phyloP scores from a whole-genome alignment of 148 eudicot species.

The Chenopodium formosanum region DNA sequence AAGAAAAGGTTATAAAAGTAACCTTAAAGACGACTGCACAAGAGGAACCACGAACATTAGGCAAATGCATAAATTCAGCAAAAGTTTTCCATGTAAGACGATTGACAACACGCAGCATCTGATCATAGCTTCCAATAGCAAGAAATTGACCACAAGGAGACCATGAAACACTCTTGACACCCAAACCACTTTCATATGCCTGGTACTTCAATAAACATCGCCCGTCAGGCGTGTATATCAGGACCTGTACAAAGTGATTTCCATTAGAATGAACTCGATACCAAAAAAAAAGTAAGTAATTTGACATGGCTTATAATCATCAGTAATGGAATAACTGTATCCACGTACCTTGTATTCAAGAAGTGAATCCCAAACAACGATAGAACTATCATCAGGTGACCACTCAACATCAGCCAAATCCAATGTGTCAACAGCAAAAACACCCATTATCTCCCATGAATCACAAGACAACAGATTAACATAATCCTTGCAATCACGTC shows the following conservation, averaged over 20 bases:
- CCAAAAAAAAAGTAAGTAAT: not conserved
- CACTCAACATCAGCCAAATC: slow-evolving; percentile 91
- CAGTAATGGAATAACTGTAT: not conserved
- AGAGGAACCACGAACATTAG: slow-evolving; percentile 85
- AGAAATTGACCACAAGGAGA: slow-evolving; percentile 95
- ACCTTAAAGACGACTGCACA: slow-evolving; percentile 92
- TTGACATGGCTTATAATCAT: not conserved
- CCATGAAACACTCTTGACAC: slow-evolving; percentile 94
- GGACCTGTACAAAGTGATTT: slow-evolving; percentile 47
- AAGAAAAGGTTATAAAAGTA: slow-evolving; percentile 6
- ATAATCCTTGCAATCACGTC: slow-evolving; percentile 97
- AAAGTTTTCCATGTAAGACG: slow-evolving; percentile 95
- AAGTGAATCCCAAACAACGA: slow-evolving; percentile 95
- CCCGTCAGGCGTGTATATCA: slow-evolving; percentile 92
- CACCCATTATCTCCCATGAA: slow-evolving; percentile 91
- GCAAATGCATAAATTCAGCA: slow-evolving; percentile 84
- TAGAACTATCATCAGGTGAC: slow-evolving; percentile 98
- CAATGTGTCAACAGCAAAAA: slow-evolving; percentile 83
- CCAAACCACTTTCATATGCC: slow-evolving; percentile 97
- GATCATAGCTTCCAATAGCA: slow-evolving; percentile 96
- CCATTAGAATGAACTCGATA: not conserved
- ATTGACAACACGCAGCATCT: slow-evolving; percentile 82
- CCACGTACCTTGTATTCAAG: slow-evolving; percentile 87
- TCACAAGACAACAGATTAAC: slow-evolving; percentile 77
- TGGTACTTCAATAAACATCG: slow-evolving; percentile 88